Evolutionary conservation across 2,329 filamentous ascomycete species (phyloP), one percentile per base, ranked within the genome.

Genomic region (Dactylellina leptospora): DNA sequence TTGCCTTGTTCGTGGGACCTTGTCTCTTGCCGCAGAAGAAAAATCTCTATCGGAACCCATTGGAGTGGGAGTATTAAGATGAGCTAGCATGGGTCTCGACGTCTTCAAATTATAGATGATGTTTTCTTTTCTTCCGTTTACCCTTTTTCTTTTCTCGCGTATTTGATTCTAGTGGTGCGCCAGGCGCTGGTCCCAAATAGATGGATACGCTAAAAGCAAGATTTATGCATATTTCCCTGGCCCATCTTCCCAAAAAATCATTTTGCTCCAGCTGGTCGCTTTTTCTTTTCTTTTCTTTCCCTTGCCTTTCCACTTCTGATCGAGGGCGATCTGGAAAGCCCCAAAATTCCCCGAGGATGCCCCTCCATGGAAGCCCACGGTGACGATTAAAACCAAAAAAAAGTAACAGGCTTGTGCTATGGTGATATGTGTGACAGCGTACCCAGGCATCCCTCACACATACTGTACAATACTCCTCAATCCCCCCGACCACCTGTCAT

Each of bases 41-140:
- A 44, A 71, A 63, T 71, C 66, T 63, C 51, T 53, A 59, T 72
- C 53, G 53, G 68, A 64, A 60, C 68, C 68, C 68, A 60, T 50
- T 64, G 59, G 68, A 72, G 68, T 72, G 68, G 68, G 59, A 72
- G 48, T 64, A 72, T 72, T 72, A 72, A 72, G 68, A 64, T 64
- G 59, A 60, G 30, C 59, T 63, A 72, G 59, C 68, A 72, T 72
- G 68, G 68, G 68, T 72, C 58, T 47, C 53, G 47, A 72, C 68
- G 42, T 60, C 58, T 60, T 54, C 42, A 54, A 64, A 72, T 60
- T 72, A 64, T 42, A 62, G 58, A 60, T 62, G 61, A 61, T n/a
- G n/a, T 69, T 69, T 54, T 59, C 56, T 55, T 69, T 45, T 40
- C 47, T 69, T 28, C 9, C n/a, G n/a, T n/a, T n/a, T n/a, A n/a